A percentile compares a stretch with the other conserved stretches of the same genome.
Conservation (phyloP, 1,284 basidiomycete species). For the Austropuccinia psidii region DNA sequence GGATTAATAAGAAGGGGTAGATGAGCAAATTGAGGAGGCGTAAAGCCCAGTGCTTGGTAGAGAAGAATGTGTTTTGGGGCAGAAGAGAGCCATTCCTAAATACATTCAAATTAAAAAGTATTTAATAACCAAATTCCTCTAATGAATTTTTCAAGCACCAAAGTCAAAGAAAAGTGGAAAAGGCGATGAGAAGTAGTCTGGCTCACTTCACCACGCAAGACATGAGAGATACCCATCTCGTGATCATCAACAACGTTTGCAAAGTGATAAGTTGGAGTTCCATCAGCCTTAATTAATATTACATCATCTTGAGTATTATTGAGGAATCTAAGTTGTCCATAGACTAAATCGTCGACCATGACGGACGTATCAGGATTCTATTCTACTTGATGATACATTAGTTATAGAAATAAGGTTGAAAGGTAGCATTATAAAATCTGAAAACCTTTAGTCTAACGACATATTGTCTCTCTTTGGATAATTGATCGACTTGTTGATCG, state of each 20-base stretch:
- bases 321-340: slow-evolving; percentile 61
- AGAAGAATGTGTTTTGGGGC: slow-evolving; percentile 86
- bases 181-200: not conserved
- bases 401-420: not conserved
- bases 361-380: slow-evolving; percentile 52
- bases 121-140: too few species aligned
- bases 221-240: slow-evolving; percentile 91
- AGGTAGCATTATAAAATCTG: not conserved
- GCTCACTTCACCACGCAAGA: slow-evolving; percentile 79
- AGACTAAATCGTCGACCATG: slow-evolving; percentile 46
- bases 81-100: slow-evolving; percentile 89
- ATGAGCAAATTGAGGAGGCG: slow-evolving; percentile 76
- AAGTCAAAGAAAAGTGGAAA: not conserved
- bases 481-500: slow-evolving; percentile 70
- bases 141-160: not conserved
- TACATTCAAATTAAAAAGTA: not conserved
- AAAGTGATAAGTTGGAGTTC: slow-evolving; percentile 92
- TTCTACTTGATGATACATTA: slow-evolving; percentile 54
- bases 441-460: slow-evolving; percentile 77
- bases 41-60: slow-evolving; percentile 67
- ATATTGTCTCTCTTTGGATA: slow-evolving; percentile 66
- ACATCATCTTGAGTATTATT: slow-evolving; percentile 64
- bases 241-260: slow-evolving; percentile 94
- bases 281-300: slow-evolving; percentile 81
- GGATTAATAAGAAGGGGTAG: slow-evolving; percentile 81